Percentiles rank a stretch among this genome's conserved stretches.
These are phyloP conservation scores for Acrocalymma vagum DNA, from an alignment of 2,329 filamentous ascomycete species.

Conservation along the genomic window DNA sequence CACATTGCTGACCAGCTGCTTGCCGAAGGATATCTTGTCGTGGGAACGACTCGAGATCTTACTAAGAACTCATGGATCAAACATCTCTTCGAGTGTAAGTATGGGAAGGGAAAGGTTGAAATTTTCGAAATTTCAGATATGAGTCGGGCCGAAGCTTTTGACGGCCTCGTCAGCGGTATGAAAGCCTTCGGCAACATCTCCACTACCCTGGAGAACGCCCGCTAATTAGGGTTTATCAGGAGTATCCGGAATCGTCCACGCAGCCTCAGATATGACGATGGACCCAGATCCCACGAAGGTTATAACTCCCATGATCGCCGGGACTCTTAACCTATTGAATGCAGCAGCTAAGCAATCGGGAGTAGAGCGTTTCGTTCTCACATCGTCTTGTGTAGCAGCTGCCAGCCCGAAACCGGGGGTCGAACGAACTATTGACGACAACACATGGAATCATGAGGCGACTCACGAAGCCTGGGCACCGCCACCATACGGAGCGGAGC, in stretches of 20 bases:
- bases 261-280: slow-evolving; percentile 54
- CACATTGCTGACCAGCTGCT: slow-evolving; percentile 43
- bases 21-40: slow-evolving; percentile 37
- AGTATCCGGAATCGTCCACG: slow-evolving; percentile 53
- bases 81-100: slow-evolving; percentile 28
- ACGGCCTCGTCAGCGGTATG: slow-evolving; percentile 29
- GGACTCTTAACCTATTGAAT: slow-evolving; percentile 48
- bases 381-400: too few relatives aligned
- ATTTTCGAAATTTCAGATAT: slow-evolving; percentile 33
- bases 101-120: slow-evolving; percentile 29
- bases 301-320: slow-evolving; percentile 39
- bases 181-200: too few relatives aligned
- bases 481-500: slow-evolving; percentile 35
- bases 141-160: slow-evolving; percentile 27
- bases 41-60: slow-evolving; percentile 36
- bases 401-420: too few relatives aligned
- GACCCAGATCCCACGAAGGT: slow-evolving; percentile 47
- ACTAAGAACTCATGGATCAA: slow-evolving; percentile 31
- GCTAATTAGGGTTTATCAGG: slow-evolving; percentile 28
- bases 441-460: too few relatives aligned
- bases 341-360: slow-evolving; percentile 50
- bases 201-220: slow-evolving; percentile 1
- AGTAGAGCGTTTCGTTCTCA: slow-evolving; percentile 53
- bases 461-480: slow-evolving; percentile 30
- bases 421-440: too few relatives aligned